Evolutionary conservation across 1,139 yeast species (phyloP), one percentile per base, ranked within the genome.

Genomic region (Wickerhamiella pararugosa): DNA sequence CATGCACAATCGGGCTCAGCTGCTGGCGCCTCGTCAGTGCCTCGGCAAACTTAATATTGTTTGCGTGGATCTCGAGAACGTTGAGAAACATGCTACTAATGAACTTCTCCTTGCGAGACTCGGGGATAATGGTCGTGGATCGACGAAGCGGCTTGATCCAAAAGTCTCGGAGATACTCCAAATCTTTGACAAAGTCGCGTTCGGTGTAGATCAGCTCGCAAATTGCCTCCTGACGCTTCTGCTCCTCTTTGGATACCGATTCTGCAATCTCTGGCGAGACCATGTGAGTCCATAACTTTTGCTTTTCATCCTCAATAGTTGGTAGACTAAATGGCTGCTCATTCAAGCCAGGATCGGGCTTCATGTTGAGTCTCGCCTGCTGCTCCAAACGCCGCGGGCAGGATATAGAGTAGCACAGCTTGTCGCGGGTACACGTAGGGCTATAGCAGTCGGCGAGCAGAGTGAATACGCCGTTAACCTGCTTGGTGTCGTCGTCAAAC

Each of bases 321-420:
- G 30, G 36, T 5, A 32, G 33, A 26, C 32, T 29, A 7, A 38
- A 28, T 5, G 36, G 28, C 6, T 93, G 86, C 25, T 48, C 51
- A 36, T 94, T 69, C 53, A 90, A 69, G 1, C 93, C 94, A 34
- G 94, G 90, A 53, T 82, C 82, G 6, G 93, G 86, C 59, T 84
- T 83, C 74, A 83, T 70, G 54, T 86, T 84, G 46, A 84, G 69
- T 45, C 97, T 69, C 2, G 95, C 95, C 57, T 90, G 97, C 59
- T 90, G 98, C 61, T 90, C 98, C 40, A 90, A 66, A 51, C 98
- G 73, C 52, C 96, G 73, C 7, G 98, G 98, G 63, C 98, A 90
- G n/a, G 96, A 93, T 52, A 90, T 87, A 43, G 94, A 81, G 61
- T 90, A 90, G 62, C 98, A 90, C 36, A 90, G 66, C 32, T 75